phyloP scores from a whole-genome alignment of 345 rosid genomes.

The Pseudoturritis turrita region DNA sequence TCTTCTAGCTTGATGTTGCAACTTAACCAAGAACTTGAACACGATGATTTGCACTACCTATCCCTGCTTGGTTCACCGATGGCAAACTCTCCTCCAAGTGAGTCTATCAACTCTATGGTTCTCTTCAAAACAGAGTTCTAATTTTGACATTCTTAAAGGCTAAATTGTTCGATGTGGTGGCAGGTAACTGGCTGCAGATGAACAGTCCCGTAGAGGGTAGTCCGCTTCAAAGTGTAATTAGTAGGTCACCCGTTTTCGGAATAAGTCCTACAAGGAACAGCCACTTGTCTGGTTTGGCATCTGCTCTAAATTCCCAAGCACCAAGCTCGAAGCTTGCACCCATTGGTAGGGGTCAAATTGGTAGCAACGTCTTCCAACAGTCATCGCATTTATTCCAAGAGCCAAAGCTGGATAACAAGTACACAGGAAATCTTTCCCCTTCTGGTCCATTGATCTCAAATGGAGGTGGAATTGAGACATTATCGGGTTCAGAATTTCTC shows the following conservation, averaged over 20 bases:
- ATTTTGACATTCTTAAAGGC: conserved; percentile 2
- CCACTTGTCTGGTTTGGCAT: conserved; percentile 61
- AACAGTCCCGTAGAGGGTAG: conserved; percentile 61
- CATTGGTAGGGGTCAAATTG: conserved; percentile 43
- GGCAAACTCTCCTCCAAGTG: conserved; percentile 46
- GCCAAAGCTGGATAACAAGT: conserved; percentile 43
- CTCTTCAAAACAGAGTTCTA: background rate
- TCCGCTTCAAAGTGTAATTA: conserved; percentile 43
- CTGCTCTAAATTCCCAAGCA: conserved; percentile 48
- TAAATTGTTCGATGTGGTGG: conserved; percentile 2
- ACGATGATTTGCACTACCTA: conserved; percentile 53
- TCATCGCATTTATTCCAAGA: conserved; percentile 53
- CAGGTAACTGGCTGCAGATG: conserved; percentile 66
- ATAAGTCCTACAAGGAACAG: conserved; percentile 45
- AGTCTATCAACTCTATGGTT: background rate
- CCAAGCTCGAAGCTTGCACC: conserved; percentile 59
- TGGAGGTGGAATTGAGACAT: conserved; percentile 48
- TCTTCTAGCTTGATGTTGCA: conserved; percentile 60
- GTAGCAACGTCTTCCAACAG: conserved; percentile 37
- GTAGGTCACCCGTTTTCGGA: conserved; percentile 50
- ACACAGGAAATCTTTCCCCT: conserved; percentile 40
- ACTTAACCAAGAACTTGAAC: conserved; percentile 60
- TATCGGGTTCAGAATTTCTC: conserved; percentile 86
- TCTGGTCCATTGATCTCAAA: conserved; percentile 47
- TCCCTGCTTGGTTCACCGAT: conserved; percentile 64